Evolutionary conservation across 176 grass and related monocot genomes (phyloP).

Genomic region (Triticum monococcum): DNA sequence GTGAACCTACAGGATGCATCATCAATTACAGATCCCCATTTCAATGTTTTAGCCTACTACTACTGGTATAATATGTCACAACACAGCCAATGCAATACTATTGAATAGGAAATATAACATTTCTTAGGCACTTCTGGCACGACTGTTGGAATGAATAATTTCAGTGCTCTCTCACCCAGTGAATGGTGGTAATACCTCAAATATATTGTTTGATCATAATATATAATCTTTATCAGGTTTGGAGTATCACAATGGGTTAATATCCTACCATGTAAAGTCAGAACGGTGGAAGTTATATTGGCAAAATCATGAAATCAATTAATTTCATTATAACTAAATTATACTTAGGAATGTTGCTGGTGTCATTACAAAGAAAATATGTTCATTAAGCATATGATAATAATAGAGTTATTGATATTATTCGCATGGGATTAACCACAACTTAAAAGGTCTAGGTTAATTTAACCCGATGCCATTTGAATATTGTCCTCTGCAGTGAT

Average conservation of each 20-base stretch:
- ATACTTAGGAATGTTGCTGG: not conserved
- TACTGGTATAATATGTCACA: not conserved
- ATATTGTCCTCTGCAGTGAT: conserved; percentile 63
- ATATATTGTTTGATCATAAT: not conserved
- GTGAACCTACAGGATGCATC: conserved; percentile 12
- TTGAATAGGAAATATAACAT: not conserved
- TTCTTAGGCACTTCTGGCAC: not conserved
- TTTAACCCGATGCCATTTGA: conserved; percentile 80
- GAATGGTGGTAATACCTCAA: not conserved
- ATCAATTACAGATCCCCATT: not conserved
- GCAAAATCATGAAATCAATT: not conserved
- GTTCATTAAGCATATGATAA: not conserved
- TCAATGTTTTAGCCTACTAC: conserved; percentile 20
- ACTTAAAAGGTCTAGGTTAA: not conserved
- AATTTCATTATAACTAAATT: not conserved
- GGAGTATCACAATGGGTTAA: too few species aligned
- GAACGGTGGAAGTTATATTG: not conserved
- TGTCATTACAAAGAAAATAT: conserved; percentile 14
- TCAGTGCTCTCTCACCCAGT: not conserved
- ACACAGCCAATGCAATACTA: not conserved
- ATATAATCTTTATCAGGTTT: too few species aligned
- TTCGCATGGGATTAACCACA: not conserved
- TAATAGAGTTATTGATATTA: not conserved
- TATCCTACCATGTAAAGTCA: not conserved
- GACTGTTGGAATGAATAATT: not conserved